phyloP scores from a whole-genome alignment of 805 yeast species.

The Candida bentonensis region DNA sequence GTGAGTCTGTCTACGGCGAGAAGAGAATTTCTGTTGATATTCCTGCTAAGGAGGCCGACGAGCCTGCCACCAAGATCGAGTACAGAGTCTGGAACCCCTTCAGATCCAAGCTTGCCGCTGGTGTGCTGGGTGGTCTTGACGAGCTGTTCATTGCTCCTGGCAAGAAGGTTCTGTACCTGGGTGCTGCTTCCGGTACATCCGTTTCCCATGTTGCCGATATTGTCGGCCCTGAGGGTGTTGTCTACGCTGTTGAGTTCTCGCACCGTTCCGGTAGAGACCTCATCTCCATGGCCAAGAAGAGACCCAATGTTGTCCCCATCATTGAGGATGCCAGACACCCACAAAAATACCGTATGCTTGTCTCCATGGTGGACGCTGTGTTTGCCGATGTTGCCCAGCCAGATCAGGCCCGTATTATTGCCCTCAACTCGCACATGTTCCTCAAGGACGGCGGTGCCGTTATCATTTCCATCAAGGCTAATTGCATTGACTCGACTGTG shows the following conservation, averaged over 20 bases:
- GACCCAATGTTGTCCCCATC: constrained; percentile 97
- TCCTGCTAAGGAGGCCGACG: constrained; percentile 66
- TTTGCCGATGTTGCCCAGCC: constrained; percentile 99
- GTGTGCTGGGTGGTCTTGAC: constrained; percentile 99
- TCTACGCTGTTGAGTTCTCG: constrained; percentile 97
- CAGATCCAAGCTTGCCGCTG: constrained; percentile 99
- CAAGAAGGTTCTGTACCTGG: constrained; percentile 89
- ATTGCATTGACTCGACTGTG: constrained; percentile 99
- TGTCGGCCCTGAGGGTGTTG: constrained; percentile 98
- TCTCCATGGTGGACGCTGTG: constrained; percentile 97
- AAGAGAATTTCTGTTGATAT: constrained; percentile 90
- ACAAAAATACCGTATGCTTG: constrained; percentile 97
- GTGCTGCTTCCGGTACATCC: constrained; percentile 99
- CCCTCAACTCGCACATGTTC: constrained; percentile 95
- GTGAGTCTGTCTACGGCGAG: constrained; percentile 97
- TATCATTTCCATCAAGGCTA: constrained; percentile 96
- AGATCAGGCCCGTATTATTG: constrained; percentile 99
- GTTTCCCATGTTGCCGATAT: constrained; percentile 97
- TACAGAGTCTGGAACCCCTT: constrained; percentile 99
- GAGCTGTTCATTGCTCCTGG: constrained; percentile 97
- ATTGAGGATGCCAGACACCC: constrained; percentile 99
- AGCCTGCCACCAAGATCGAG: constrained; percentile 71
- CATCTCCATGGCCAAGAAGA: constrained; percentile 99
- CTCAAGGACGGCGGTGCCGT: constrained; percentile 98
- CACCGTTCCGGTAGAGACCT: constrained; percentile 99